Percentiles rank a stretch among this genome's conserved stretches.
These are phyloP conservation scores for Leccinum holopus DNA, from an alignment of 1,284 basidiomycete species.

Conservation along the genomic window DNA sequence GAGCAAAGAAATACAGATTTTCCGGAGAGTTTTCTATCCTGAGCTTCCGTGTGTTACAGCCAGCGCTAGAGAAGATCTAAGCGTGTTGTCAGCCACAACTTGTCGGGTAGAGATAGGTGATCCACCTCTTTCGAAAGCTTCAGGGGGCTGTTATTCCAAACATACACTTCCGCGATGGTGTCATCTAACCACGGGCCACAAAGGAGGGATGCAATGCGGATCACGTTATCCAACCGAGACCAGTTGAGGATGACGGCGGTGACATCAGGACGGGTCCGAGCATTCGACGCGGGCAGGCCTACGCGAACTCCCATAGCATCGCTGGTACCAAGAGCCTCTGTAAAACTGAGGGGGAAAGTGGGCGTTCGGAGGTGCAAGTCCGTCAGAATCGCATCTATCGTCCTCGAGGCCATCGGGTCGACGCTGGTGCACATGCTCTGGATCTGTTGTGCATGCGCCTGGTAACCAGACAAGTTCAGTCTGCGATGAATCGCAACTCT, in stretches of 20 bases:
- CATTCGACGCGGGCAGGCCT: conserved; percentile 8
- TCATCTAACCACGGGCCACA: conserved; percentile 50
- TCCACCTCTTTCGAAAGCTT: conserved; percentile 43
- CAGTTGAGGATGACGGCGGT: conserved; percentile 66
- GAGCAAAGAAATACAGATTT: conserved; percentile 65
- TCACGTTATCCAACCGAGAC: conserved; percentile 60
- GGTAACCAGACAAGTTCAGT: not conserved
- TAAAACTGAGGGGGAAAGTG: conserved; percentile 23
- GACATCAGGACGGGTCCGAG: conserved; percentile 32
- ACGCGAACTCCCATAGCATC: conserved; percentile 15
- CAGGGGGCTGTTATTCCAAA: conserved; percentile 65
- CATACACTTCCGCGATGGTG: conserved; percentile 51
- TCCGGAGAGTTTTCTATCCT: conserved; percentile 55
- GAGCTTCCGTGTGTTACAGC: conserved; percentile 47
- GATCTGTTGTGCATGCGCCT: not conserved
- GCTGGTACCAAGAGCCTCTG: not conserved
- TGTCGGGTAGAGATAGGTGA: not conserved
- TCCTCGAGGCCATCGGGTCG: not conserved
- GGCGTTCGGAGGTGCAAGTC: conserved; percentile 17
- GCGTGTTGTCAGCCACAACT: not conserved
- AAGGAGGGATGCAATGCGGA: conserved; percentile 51
- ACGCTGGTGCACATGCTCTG: not conserved
- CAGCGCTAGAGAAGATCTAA: conserved; percentile 48
- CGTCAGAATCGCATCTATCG: conserved; percentile 15
- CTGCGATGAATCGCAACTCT: not conserved